A percentile compares a stretch with the other conserved stretches of the same genome.
Conservation (phyloP, 257 asterid genomes). For the Striga asiatica region DNA sequence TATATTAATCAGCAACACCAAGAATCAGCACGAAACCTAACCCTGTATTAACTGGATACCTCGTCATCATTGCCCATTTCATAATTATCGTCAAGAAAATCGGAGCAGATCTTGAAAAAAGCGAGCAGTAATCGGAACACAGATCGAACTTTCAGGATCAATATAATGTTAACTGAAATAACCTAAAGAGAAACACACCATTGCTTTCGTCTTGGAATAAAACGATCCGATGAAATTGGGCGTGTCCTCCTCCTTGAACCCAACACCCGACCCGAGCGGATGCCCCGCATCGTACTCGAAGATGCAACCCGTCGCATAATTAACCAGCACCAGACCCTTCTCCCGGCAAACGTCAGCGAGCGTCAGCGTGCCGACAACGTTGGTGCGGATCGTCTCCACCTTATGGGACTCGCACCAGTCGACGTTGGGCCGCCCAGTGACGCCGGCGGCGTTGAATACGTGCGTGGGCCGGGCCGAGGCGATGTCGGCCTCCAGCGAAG, state of each 20-base stretch:
- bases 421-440: conserved; percentile 77
- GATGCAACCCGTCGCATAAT: not conserved
- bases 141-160: too few relatives aligned
- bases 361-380: not conserved
- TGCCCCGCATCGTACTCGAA: not conserved
- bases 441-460: conserved; percentile 84
- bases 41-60: too few relatives aligned
- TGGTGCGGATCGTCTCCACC: not conserved
- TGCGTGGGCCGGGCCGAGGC: conserved; percentile 48
- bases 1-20: too few relatives aligned
- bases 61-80: too few relatives aligned
- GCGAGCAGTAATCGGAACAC: too few relatives aligned
- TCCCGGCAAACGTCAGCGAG: not conserved
- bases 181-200: too few relatives aligned
- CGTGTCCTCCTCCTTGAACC: not conserved
- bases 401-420: not conserved
- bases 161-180: too few relatives aligned
- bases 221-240: not conserved
- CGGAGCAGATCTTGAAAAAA: too few relatives aligned
- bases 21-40: too few relatives aligned
- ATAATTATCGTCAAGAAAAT: too few relatives aligned
- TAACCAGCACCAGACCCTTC: not conserved
- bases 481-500: conserved; percentile 43
- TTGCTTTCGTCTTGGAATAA: not conserved
- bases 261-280: not conserved